Percentiles rank a stretch among this genome's conserved stretches.
Evolutionary conservation across 1,284 basidiomycete species (phyloP).

Genomic region (Sporisorium iseilematis-ciliati): DNA sequence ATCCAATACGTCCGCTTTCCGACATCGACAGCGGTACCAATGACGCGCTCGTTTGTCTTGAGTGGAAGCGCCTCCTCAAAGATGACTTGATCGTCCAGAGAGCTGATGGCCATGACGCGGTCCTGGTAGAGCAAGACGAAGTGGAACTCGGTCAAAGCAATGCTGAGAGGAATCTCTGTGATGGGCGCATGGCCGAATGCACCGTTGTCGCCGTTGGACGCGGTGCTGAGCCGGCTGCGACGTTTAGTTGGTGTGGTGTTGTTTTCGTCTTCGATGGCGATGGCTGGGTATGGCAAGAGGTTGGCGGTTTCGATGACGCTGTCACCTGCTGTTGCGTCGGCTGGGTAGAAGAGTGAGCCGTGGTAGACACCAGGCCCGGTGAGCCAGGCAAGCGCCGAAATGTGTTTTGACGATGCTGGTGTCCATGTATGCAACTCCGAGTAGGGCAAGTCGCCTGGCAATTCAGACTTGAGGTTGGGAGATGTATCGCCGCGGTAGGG

Average conservation of each 20-base stretch:
- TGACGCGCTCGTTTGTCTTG: constrained; percentile 56
- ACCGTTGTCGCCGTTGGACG: constrained; percentile 25
- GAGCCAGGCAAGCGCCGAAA: constrained; percentile 48
- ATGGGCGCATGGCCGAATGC: constrained; percentile 29
- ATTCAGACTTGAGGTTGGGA: constrained; percentile 65
- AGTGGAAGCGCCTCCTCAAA: constrained; percentile 78
- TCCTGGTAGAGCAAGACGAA: constrained; percentile 88
- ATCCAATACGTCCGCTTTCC: constrained; percentile 93
- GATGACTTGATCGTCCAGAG: constrained; percentile 82
- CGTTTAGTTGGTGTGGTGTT: constrained; percentile 13
- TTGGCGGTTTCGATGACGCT: constrained; percentile 81
- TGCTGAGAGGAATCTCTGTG: constrained; percentile 73
- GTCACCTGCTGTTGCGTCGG: constrained; percentile 73
- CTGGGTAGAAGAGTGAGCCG: constrained; percentile 44
- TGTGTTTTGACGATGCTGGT: constrained; percentile 12
- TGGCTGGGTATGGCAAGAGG: constrained; percentile 68
- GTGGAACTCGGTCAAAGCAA: constrained; percentile 91
- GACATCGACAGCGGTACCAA: constrained; percentile 75
- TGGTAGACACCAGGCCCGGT: constrained; percentile 64
- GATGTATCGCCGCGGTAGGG: constrained; percentile 58
- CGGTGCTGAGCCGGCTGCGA: constrained; percentile 30
- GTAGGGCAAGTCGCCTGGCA: constrained; percentile 63
- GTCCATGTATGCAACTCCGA: constrained; percentile 71
- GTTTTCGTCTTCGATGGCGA: constrained; percentile 34
- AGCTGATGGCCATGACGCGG: constrained; percentile 81